A percentile compares a stretch with the other conserved stretches of the same genome.
Conservation (phyloP, 257 asterid genomes). For the Catharanthus roseus region DNA sequence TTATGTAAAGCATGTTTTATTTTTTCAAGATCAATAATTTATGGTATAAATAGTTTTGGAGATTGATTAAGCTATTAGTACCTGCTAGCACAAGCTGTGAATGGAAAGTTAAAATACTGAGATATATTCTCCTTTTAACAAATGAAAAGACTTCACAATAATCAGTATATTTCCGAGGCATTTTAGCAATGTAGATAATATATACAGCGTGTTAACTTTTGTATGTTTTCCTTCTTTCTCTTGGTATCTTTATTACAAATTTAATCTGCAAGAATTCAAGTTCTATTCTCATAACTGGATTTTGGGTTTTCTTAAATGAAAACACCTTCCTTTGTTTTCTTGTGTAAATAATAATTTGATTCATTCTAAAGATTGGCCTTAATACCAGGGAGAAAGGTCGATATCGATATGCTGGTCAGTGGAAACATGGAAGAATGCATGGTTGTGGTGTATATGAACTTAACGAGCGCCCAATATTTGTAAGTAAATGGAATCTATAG, state of each 20-base stretch:
- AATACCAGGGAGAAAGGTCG: constrained; percentile 87
- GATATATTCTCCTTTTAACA: not conserved
- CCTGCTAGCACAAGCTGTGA: not conserved
- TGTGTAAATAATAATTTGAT: not conserved
- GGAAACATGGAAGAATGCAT: constrained; percentile 99
- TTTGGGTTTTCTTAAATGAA: not conserved
- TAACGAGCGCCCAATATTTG: constrained; percentile 70
- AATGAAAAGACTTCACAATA: not conserved
- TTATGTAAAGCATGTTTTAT: not conserved
- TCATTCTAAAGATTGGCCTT: constrained; percentile 5
- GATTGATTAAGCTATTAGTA: not conserved
- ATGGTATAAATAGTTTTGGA: not conserved
- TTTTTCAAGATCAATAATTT: not conserved
- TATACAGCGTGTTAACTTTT: not conserved
- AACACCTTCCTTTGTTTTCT: not conserved
- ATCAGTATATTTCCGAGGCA: not conserved
- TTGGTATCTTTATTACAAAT: not conserved
- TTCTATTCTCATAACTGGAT: not conserved
- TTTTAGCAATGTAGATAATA: not conserved
- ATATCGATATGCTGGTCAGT: constrained; percentile 88
- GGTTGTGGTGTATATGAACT: constrained; percentile 96
- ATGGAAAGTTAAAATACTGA: not conserved
- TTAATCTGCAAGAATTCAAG: not conserved
- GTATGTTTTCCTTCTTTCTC: not conserved
- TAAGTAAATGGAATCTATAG: constrained; percentile 31